These are phyloP conservation scores for Microascus cirrosus DNA, from an alignment of 2,329 filamentous ascomycete species.

Conservation along the genomic window DNA sequence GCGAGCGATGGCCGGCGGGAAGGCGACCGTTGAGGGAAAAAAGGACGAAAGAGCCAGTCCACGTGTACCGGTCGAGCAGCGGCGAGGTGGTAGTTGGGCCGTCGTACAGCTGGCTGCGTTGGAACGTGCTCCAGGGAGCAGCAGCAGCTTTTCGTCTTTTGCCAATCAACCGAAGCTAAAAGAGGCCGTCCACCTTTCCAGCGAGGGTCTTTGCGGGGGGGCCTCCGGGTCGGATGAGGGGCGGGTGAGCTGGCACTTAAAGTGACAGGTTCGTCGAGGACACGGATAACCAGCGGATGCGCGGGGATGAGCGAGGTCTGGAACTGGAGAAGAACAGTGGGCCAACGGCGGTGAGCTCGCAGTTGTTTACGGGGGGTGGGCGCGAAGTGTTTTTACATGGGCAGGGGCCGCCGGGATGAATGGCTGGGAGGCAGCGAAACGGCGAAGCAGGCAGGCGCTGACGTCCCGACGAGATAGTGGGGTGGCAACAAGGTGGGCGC, in stretches of 20 bases:
- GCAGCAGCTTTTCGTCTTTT: not conserved
- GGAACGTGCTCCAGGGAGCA: not conserved
- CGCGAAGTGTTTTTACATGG: not conserved
- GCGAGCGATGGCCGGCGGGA: not conserved
- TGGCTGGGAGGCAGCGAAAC: not conserved
- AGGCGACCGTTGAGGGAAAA: not conserved
- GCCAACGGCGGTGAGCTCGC: not conserved
- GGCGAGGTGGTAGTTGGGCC: slow-evolving; percentile 1
- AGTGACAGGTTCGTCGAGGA: too few species aligned
- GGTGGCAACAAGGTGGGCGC: slow-evolving; percentile 1
- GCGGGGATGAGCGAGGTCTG: not conserved
- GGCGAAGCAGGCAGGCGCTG: not conserved
- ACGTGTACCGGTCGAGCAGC: slow-evolving; percentile 4
- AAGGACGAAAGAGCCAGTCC: not conserved
- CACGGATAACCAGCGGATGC: too few species aligned
- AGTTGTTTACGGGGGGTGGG: not conserved
- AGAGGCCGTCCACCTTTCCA: too few species aligned
- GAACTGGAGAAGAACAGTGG: too few species aligned
- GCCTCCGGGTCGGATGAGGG: too few species aligned
- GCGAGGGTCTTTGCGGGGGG: too few species aligned
- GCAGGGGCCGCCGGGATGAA: not conserved
- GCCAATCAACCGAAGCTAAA: not conserved
- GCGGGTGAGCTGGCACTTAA: too few species aligned
- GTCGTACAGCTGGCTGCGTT: not conserved
- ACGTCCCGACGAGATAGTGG: not conserved